phyloP scores from a whole-genome alignment of 306 rosid genomes.

The Quercus berberidifolia region DNA sequence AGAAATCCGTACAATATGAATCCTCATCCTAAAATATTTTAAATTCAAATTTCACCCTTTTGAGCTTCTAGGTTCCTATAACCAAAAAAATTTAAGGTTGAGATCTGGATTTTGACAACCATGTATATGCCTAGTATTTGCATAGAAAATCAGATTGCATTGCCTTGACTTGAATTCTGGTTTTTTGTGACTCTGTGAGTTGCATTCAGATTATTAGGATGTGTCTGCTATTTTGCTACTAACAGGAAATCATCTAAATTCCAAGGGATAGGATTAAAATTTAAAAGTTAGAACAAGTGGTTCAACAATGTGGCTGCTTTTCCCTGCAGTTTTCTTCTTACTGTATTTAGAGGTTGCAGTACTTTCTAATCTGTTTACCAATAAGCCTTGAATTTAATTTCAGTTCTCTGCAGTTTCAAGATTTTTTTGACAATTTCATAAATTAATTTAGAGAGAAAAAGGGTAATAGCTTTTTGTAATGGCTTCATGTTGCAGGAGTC shows the following conservation, averaged over 20 bases:
- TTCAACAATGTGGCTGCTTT: background rate
- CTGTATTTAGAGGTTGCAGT: background rate
- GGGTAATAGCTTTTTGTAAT: slow-evolving; percentile 15
- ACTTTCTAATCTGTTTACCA: background rate
- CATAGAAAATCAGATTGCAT: background rate
- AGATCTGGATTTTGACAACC: background rate
- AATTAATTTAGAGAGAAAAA: background rate
- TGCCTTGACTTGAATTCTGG: background rate
- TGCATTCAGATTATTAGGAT: background rate
- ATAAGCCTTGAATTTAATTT: background rate
- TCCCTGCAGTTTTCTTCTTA: background rate
- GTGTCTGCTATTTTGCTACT: background rate
- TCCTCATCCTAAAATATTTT: background rate
- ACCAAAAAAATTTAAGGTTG: background rate
- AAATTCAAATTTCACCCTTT: background rate
- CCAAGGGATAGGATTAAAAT: background rate
- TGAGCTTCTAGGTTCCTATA: background rate
- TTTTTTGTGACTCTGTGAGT: background rate
- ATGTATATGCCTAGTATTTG: background rate
- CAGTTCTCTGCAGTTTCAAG: background rate
- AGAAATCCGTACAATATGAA: background rate
- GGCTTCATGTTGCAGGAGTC: slow-evolving; percentile 56
- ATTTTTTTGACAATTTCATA: background rate
- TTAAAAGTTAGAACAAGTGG: background rate
- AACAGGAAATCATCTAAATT: background rate